Conservation (phyloP, 305 asterid genomes). For the Petunia hybrid region DNA sequence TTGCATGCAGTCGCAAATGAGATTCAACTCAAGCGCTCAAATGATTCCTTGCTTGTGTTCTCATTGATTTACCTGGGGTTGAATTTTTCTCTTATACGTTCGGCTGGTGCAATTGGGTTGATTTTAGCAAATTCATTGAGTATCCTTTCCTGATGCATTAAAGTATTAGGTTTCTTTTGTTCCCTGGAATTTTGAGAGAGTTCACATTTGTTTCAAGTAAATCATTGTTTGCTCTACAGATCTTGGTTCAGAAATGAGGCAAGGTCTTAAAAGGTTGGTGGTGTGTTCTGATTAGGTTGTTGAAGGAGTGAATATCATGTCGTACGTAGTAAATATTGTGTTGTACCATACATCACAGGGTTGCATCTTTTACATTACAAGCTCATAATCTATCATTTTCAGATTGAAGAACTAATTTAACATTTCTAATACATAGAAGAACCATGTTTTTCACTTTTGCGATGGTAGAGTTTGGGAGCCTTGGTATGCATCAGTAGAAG, state of each 20-base stretch:
- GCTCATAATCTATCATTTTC: background rate
- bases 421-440: background rate
- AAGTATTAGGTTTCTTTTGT: background rate
- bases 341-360: conserved; percentile 19
- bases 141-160: conserved; percentile 63
- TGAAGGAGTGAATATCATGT: too few relatives aligned
- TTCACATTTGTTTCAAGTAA: background rate
- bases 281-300: background rate
- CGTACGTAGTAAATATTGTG: background rate
- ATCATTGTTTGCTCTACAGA: background rate
- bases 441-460: background rate
- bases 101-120: conserved; percentile 90
- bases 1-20: conserved; percentile 95
- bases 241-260: conserved; percentile 18
- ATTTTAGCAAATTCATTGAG: conserved; percentile 91
- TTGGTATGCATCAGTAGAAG: background rate
- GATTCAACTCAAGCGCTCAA: conserved; percentile 75
- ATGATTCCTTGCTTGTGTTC: conserved; percentile 75
- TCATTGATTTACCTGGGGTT: conserved; percentile 72
- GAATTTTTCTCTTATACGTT: conserved; percentile 73
- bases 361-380: conserved; percentile 16
- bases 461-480: background rate
- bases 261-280: conserved; percentile 24
- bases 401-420: background rate
- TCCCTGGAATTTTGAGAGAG: background rate